Base-by-base conservation (phyloP, 2,329 filamentous ascomycete genomes). In the Sclerotinia sclerotiorum region DNA sequence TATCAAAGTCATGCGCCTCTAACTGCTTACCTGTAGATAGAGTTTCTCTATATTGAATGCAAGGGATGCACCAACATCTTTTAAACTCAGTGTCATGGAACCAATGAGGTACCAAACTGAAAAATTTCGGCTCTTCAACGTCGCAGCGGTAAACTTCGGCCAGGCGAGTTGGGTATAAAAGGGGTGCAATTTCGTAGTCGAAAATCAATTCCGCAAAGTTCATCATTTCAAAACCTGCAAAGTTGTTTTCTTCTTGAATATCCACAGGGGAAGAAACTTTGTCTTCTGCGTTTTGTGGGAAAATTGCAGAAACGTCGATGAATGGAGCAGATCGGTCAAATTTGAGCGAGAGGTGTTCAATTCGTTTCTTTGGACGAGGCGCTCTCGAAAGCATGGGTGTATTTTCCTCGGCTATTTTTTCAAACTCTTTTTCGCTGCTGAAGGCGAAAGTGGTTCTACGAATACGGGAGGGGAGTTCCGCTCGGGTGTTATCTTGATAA, bases 191-290 rank as follows among this genome's bases (percentile, higher is more conserved):
- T n/a, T 39, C 5, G 32, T 57, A 57, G 54, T 57, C 54, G 32
- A 15, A 3, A 24, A 24, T n/a, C 32, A 57, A 29, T 24, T 35
- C 11, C 3, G 3, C n/a, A 42, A 61, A 3, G 7, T 49, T 15
- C 44, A 61, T 61, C 24, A 42, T 61, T 46, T 61, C 57, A n/a
- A 61, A 61, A 2, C 57, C 42, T 48, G 19, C 19, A 5, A 61
- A 8, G 13, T n/a, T 32, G 5, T 32, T 27, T 17, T 54, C 17
- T 17, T 11, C 52, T 3, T 17, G 27, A 32, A 54, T 5, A 32
- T 54, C 52, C 17, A 42, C 5, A 42, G 13, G 39, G 15, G 10
- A 19, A 29, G 19, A 35, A 17, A 55, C 19, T 1, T 35, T 5
- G 19, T 55, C 35, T 55, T 29, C 6, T 19, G 32, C 21, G 19